Evolutionary conservation across 2,329 filamentous ascomycete species (phyloP).

Genomic region (Onygena corvina): DNA sequence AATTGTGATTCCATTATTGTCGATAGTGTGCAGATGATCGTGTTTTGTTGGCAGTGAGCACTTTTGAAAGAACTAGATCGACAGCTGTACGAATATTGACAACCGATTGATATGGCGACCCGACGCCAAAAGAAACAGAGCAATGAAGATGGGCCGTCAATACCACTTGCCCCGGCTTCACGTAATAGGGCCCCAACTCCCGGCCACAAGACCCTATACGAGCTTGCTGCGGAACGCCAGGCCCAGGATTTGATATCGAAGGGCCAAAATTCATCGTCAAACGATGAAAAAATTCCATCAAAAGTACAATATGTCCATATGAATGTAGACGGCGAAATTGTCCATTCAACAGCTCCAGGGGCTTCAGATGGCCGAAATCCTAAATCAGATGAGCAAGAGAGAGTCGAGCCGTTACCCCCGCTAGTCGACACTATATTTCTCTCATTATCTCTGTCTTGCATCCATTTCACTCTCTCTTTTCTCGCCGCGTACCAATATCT

Average conservation of each 20-base stretch:
- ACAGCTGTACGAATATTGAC: background rate
- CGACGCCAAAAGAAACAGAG: slow-evolving; percentile 8
- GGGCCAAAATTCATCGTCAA: background rate
- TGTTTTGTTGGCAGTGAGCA: too few species aligned
- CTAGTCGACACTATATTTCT: slow-evolving; percentile 35
- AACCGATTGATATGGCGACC: background rate
- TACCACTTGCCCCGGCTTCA: slow-evolving; percentile 25
- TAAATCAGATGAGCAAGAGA: slow-evolving; percentile 9
- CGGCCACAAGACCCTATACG: slow-evolving; percentile 31
- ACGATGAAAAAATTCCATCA: background rate
- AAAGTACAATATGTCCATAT: slow-evolving; percentile 24
- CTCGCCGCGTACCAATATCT: slow-evolving; percentile 39
- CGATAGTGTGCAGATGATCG: too few species aligned
- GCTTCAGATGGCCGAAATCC: slow-evolving; percentile 8
- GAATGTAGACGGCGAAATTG: slow-evolving; percentile 16
- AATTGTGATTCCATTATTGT: too few species aligned
- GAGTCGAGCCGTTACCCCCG: slow-evolving; percentile 23
- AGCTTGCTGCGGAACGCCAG: slow-evolving; percentile 36
- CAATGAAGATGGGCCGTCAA: slow-evolving; percentile 22
- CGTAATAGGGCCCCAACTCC: slow-evolving; percentile 12
- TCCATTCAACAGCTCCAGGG: slow-evolving; percentile 18
- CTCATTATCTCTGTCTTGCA: slow-evolving; percentile 31
- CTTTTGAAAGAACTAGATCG: too few species aligned
- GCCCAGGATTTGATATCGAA: slow-evolving; percentile 19
- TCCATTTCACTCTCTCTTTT: slow-evolving; percentile 37